A percentile compares a stretch with the other conserved stretches of the same genome.
Evolutionary conservation across 441 rosid species (phyloP).

Genomic region (Isatis lusitanica): DNA sequence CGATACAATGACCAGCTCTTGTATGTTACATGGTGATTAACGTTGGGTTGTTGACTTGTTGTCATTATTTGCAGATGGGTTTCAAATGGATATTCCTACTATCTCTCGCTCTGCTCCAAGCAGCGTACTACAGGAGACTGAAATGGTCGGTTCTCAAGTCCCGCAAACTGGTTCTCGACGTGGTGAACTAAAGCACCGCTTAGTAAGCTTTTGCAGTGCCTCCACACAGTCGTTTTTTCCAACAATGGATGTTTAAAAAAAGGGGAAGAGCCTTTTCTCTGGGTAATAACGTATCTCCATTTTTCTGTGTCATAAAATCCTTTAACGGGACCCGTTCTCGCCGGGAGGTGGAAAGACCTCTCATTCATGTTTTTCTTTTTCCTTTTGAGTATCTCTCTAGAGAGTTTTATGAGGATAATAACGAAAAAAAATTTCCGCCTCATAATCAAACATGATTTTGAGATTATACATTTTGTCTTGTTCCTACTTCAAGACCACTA

Average conservation of each 20-base stretch:
- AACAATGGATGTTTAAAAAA: constrained; percentile 19
- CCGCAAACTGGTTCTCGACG: constrained; percentile 90
- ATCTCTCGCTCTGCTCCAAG: constrained; percentile 94
- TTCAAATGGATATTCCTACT: constrained; percentile 98
- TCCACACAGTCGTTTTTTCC: constrained; percentile 24
- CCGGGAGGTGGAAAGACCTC: constrained; percentile 27
- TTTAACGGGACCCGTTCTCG: constrained; percentile 29
- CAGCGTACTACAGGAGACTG: constrained; percentile 86
- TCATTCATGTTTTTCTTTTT: neutral
- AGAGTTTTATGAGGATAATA: constrained; percentile 25
- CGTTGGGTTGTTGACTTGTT: neutral
- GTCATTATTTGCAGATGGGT: constrained; percentile 78
- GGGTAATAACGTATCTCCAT: constrained; percentile 38
- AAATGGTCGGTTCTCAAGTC: constrained; percentile 94
- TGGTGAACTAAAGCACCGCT: constrained; percentile 60
- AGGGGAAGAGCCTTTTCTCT: constrained; percentile 29
- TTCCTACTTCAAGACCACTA: neutral
- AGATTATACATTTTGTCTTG: constrained; percentile 22
- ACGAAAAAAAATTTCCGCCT: constrained; percentile 23
- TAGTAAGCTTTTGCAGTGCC: constrained; percentile 20
- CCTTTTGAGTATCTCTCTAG: neutral
- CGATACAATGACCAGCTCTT: neutral
- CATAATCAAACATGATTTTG: constrained; percentile 27
- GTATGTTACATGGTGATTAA: neutral
- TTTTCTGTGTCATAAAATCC: constrained; percentile 34